Percentiles rank a stretch among this genome's conserved stretches.
Evolutionary conservation across 768 basidiomycete species (phyloP).

Genomic region (Boletus vinaceobasis): DNA sequence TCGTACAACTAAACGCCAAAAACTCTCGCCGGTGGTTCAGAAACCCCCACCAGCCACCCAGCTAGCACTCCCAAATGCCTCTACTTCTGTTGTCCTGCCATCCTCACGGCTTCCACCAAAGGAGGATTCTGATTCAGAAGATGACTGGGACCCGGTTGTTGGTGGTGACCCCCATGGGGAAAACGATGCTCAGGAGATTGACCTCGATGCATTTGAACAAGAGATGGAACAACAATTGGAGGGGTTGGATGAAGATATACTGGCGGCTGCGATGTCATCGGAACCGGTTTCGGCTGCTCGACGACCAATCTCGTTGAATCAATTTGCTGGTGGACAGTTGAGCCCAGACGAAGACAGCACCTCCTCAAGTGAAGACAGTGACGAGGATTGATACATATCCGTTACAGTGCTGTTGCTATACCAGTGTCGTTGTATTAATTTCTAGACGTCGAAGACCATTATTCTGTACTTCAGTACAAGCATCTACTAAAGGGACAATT

Average conservation of each 20-base stretch:
- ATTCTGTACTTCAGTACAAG: slow-evolving; percentile 3
- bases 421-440: slow-evolving; percentile 3
- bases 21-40: slow-evolving; percentile 18
- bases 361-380: slow-evolving; percentile 53
- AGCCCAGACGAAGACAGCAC: slow-evolving; percentile 47
- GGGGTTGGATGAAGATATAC: slow-evolving; percentile 50
- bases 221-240: slow-evolving; percentile 36
- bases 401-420: slow-evolving; percentile 2
- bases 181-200: slow-evolving; percentile 33
- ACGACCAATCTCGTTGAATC: slow-evolving; percentile 49
- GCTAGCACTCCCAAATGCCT: slow-evolving; percentile 39
- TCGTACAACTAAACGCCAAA: slow-evolving; percentile 34
- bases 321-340: slow-evolving; percentile 42
- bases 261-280: slow-evolving; percentile 39
- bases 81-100: slow-evolving; percentile 31
- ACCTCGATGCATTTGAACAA: slow-evolving; percentile 33
- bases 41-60: slow-evolving; percentile 16
- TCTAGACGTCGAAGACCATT: slow-evolving; percentile 1
- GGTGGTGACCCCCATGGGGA: slow-evolving; percentile 23
- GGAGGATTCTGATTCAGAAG: slow-evolving; percentile 43
- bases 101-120: slow-evolving; percentile 27
- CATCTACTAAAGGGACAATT: background rate
- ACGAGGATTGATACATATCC: slow-evolving; percentile 40
- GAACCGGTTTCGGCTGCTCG: slow-evolving; percentile 30
- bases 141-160: slow-evolving; percentile 51